Evolutionary conservation across 345 rosid species (phyloP), one percentile per base, ranked within the genome.

Genomic region (Viola odorata): DNA sequence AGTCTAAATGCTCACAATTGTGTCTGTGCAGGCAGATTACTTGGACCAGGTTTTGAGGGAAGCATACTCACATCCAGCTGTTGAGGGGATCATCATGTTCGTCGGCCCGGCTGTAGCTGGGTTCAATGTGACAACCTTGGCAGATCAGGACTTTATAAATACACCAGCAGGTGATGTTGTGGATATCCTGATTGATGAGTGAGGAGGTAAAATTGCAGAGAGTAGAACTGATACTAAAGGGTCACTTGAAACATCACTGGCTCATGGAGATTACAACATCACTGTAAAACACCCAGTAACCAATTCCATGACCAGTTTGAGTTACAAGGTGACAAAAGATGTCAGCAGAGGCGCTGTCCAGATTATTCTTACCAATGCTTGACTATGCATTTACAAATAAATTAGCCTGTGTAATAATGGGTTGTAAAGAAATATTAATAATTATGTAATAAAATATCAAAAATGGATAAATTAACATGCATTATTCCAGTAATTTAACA

Each of bases 41-140:
- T 75, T 83, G 59, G 89, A 86, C 69, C 89, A 85, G 8, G 71
- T 85, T 40, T 69, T 89, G 3, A 80, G 91, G 70, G 96, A 89
- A 71, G 96, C 73, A 0, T 78, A 72, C 40, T 75, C 83, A 6
- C 91, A 89, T 67, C 95, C 88, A 15, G 82, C 86, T 7, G 86
- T 83, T 4, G 42, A 79, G 57, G 95, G 96, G 49, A 86, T 89
- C 16, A 82, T 86, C 50, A 77, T 81, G 57, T 89, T 83, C 48
- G 81, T 72, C 0, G 95, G 89, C 9, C 89, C 96, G 8, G 80
- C 59, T 15, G 63, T 60, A 0, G 82, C 91, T 8, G 85, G 86
- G 14, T 89, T 86, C 62, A 69, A 74, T 14, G 66, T 39, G 8
- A 73, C 81, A 37, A 66, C 82, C 12, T 71, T 86, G n/a, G 75